Evolutionary conservation across 768 basidiomycete species (phyloP).

Genomic region (Megacollybia marginata): DNA sequence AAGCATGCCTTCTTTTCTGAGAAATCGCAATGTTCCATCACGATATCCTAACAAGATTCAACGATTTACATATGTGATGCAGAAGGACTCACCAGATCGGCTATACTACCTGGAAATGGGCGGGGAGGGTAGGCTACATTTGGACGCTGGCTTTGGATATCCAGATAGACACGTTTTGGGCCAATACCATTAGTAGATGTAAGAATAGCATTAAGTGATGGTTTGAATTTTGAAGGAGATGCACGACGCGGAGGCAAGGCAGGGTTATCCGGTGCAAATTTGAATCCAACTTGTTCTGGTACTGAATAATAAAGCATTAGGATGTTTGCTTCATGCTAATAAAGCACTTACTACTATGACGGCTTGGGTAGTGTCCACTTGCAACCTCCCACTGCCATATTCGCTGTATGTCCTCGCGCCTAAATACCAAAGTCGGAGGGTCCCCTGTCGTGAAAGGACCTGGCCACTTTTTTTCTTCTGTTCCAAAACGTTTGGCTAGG

Average conservation of each 20-base stretch:
- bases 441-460: conserved; percentile 41
- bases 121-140: conserved; percentile 80
- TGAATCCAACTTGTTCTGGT: conserved; percentile 60
- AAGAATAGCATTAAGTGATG: conserved; percentile 33
- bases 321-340: conserved; percentile 1
- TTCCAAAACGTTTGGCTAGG: conserved; percentile 52
- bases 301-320: conserved; percentile 33
- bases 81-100: conserved; percentile 47
- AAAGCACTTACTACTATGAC: conserved; percentile 54
- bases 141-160: conserved; percentile 53
- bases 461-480: conserved; percentile 58
- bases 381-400: conserved; percentile 96
- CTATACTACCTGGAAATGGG: conserved; percentile 75
- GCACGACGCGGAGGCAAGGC: conserved; percentile 53
- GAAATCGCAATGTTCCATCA: conserved; percentile 94
- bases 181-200: conserved; percentile 67
- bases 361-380: conserved; percentile 91
- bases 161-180: conserved; percentile 70
- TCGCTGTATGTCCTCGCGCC: conserved; percentile 71
- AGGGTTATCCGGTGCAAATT: conserved; percentile 56
- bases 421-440: conserved; percentile 66
- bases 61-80: background rate
- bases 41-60: conserved; percentile 12
- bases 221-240: conserved; percentile 40
- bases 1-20: conserved; percentile 58